A percentile compares a stretch with the other conserved stretches of the same genome.
These are phyloP conservation scores for Penicillium simplicissimum DNA, from an alignment of 495 filamentous ascomycete genomes.

Conservation along the genomic window DNA sequence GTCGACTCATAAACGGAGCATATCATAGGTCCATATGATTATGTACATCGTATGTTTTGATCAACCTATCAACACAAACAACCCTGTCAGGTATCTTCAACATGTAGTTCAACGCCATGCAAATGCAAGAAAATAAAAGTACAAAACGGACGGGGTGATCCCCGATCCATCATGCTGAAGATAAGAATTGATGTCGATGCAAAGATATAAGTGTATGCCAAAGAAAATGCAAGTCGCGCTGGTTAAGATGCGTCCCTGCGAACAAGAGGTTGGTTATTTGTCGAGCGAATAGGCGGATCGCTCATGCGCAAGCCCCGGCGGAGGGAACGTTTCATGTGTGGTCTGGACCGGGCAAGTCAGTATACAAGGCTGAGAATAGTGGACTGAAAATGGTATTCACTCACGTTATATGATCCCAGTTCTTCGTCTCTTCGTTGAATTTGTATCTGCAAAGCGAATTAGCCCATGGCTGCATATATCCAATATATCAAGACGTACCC, in stretches of 20 bases:
- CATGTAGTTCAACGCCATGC: conserved; percentile 26
- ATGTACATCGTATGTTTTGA: conserved; percentile 11
- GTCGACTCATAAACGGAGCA: background rate
- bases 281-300: conserved; percentile 11
- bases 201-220: conserved; percentile 6
- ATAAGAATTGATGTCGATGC: background rate
- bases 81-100: conserved; percentile 9
- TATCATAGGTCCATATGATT: conserved; percentile 11
- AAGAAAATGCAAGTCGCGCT: conserved; percentile 5
- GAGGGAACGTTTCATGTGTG: conserved; percentile 17
- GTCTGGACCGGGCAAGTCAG: background rate
- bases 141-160: background rate
- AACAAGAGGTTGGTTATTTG: conserved; percentile 10
- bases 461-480: background rate
- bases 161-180: conserved; percentile 3
- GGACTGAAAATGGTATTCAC: background rate
- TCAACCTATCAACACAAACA: background rate
- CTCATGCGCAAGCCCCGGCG: conserved; percentile 16
- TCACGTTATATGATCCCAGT: conserved; percentile 33
- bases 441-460: conserved; percentile 26
- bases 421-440: conserved; percentile 37
- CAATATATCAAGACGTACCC: conserved; percentile 47
- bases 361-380: background rate
- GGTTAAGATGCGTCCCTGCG: conserved; percentile 16
- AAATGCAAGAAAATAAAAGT: conserved; percentile 22